Evolutionary conservation across 2,329 filamentous ascomycete species (phyloP).

Genomic region (Aspergillus japonicus): DNA sequence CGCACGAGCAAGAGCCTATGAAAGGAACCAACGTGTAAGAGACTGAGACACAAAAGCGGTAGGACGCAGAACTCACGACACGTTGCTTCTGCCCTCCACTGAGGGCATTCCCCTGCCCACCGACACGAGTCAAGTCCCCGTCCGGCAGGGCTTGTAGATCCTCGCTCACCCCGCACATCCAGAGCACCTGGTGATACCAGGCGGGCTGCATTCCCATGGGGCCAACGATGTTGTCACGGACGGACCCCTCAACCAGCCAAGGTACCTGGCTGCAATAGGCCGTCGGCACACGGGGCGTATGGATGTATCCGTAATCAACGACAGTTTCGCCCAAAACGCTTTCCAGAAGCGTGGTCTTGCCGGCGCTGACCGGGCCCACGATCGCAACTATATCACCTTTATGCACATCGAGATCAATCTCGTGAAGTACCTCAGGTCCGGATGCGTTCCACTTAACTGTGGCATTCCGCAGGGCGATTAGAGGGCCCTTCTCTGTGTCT

Average conservation of each 20-base stretch:
- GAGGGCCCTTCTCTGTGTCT: background rate
- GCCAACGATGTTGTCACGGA: background rate
- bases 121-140: background rate
- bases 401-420: background rate
- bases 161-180: background rate
- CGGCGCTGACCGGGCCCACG: background rate
- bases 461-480: background rate
- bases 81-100: constrained; percentile 1
- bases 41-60: no score
- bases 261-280: background rate
- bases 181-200: background rate
- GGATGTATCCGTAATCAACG: background rate
- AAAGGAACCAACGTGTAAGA: no score
- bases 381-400: background rate
- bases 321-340: background rate
- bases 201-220: background rate
- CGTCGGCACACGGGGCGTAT: background rate
- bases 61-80: background rate
- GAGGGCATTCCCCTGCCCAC: background rate
- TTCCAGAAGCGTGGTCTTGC: background rate
- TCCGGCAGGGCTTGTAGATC: background rate
- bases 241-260: background rate
- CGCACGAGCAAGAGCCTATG: background rate
- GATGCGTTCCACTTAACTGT: background rate
- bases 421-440: background rate